Base-by-base conservation (phyloP, 2,329 filamentous ascomycete species). In the Coleophoma eucalyptorum region DNA sequence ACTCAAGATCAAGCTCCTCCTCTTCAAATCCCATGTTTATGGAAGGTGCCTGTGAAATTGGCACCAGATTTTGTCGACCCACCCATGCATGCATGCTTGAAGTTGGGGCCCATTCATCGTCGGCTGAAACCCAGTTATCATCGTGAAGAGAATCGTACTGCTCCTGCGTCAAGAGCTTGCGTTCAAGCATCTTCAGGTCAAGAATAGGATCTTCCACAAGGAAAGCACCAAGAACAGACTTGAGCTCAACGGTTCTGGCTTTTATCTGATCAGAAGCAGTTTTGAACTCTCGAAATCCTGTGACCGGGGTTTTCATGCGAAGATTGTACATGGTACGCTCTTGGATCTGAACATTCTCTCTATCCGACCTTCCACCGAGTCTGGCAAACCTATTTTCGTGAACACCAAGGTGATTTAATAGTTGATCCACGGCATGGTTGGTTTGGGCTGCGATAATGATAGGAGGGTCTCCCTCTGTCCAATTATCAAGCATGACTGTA, bases 381-480 rank as follows among this genome's bases (percentile, higher is more conserved):
- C 86, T 79, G 45, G 86, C 70, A 51, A 91, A 84, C 1, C 81
- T 76, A 0, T 70, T 66, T 58, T 87, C 84, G 57, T 86, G 87
- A 5, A 43, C 41, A 11, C 59, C 32, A 15, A 67, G 53, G 42
- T 65, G 61, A 33, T 62, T 64, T 0, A 96, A 72, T 0, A 97
- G 73, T 63, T 96, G 91, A 59, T 97, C 91, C 0, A 96, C 72
- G 0, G 91, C 91, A 67, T 96, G 90, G 52, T 97, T 97, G 0
- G 91, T 97, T 60, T 96, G 90, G 7, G 90, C 90, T 0, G 90
- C 80, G 3, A 96, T 75, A 18, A 96, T 76, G 31, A 97, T 84
- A 0, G 89, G 89, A 8, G 84, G 78, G 51, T 86, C 81, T 0
- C 68, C 72, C 2, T 63, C 60, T 2, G 66, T 64, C 61, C 81